These are phyloP conservation scores for Debaryomyces sp. DNA, from an alignment of 1,139 yeast genomes.

Conservation along the genomic window DNA sequence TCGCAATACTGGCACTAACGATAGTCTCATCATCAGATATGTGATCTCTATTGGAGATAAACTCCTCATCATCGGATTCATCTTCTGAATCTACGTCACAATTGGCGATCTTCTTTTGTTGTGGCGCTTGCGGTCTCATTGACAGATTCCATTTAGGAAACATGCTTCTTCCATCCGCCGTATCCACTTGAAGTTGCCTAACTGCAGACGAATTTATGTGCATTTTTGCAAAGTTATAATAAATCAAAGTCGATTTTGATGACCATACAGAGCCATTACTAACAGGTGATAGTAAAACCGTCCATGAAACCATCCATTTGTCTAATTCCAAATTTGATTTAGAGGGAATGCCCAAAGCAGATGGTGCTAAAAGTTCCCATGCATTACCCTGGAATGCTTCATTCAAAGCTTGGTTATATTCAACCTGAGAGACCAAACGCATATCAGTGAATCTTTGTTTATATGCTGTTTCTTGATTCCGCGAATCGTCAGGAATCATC, in stretches of 20 bases:
- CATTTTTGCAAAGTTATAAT: conserved; percentile 76
- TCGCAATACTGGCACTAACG: conserved; percentile 52
- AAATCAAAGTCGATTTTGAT: conserved; percentile 67
- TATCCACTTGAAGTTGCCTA: conserved; percentile 44
- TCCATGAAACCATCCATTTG: conserved; percentile 84
- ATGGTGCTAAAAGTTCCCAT: conserved; percentile 63
- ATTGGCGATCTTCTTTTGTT: conserved; percentile 13
- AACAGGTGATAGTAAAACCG: conserved; percentile 65
- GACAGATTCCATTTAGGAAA: conserved; percentile 42
- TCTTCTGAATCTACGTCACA: conserved; percentile 30
- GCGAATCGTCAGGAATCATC: conserved; percentile 11
- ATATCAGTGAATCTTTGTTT: conserved; percentile 47
- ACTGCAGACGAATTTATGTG: conserved; percentile 65
- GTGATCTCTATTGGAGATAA: conserved; percentile 40
- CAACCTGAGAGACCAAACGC: conserved; percentile 71
- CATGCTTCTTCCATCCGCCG: conserved; percentile 25
- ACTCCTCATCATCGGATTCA: conserved; percentile 31
- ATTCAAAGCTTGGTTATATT: conserved; percentile 66
- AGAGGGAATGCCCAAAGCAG: conserved; percentile 68
- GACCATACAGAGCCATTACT: conserved; percentile 68
- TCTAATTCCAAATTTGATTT: conserved; percentile 67
- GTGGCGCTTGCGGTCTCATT: conserved; percentile 12
- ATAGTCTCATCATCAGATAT: conserved; percentile 39
- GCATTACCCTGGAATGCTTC: conserved; percentile 63
- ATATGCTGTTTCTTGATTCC: conserved; percentile 6